Evolutionary conservation across 192 early-diverging fungal genomes (phyloP).

Genomic region (Coemansia sp.): DNA sequence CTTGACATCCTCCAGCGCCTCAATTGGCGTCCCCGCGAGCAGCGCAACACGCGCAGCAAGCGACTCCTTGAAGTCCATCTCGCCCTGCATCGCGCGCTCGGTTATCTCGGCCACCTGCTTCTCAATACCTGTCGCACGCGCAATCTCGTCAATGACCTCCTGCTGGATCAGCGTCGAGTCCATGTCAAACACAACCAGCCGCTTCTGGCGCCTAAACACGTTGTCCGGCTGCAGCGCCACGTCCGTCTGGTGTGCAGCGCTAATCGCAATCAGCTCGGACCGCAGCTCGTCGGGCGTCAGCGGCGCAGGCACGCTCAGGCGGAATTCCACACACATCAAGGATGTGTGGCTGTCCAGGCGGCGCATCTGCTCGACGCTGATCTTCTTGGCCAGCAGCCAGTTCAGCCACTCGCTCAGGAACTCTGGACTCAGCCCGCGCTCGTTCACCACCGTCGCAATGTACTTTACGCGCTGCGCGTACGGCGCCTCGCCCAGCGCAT

Average conservation of each 20-base stretch:
- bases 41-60: constrained; percentile 81
- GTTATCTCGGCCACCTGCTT: constrained; percentile 91
- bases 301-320: constrained; percentile 71
- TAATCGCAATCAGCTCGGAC: constrained; percentile 69
- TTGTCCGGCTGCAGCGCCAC: constrained; percentile 87
- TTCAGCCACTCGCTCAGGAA: constrained; percentile 83
- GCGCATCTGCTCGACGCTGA: constrained; percentile 87
- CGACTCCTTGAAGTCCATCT: constrained; percentile 97
- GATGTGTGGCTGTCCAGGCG: constrained; percentile 65
- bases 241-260: constrained; percentile 68
- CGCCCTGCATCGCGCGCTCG: constrained; percentile 95
- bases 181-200: constrained; percentile 99
- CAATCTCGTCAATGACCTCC: constrained; percentile 99
- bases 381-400: constrained; percentile 69
- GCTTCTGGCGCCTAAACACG: constrained; percentile 84
- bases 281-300: constrained; percentile 69
- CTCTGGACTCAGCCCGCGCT: constrained; percentile 69
- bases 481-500: constrained; percentile 71
- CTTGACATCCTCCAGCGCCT: constrained; percentile 78
- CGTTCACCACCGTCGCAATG: constrained; percentile 83
- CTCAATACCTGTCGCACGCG: constrained; percentile 85
- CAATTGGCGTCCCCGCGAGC: constrained; percentile 79
- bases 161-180: constrained; percentile 98
- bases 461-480: constrained; percentile 83
- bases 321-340: constrained; percentile 77